Conservation (phyloP, 225 moss, liverwort and hornwort species). For the Physcomitrium patens region DNA sequence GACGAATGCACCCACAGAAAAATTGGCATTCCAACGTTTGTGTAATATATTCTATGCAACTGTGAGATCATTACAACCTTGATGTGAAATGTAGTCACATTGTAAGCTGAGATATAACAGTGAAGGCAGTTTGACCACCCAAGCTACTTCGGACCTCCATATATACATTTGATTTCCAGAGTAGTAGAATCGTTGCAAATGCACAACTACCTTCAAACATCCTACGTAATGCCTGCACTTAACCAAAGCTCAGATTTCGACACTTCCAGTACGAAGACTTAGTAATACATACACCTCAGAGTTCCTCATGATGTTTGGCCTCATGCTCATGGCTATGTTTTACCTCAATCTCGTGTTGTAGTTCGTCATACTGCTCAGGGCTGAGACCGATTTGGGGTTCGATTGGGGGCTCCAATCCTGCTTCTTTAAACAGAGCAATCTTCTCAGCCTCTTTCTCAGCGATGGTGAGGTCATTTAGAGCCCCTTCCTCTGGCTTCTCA, state of each 20-base stretch:
- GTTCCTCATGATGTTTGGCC: slow-evolving; percentile 27
- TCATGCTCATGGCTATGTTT: slow-evolving; percentile 1
- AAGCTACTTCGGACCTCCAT: background rate
- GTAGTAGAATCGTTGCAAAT: slow-evolving; percentile 10
- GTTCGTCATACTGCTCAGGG: slow-evolving; percentile 39
- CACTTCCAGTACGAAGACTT: background rate
- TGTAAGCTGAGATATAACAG: slow-evolving; percentile 1
- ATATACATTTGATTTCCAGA: slow-evolving; percentile 31
- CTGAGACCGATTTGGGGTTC: slow-evolving; percentile 43
- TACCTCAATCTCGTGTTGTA: slow-evolving; percentile 27
- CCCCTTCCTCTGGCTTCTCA: slow-evolving; percentile 42
- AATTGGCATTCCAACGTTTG: no score
- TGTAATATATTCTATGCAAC: no score
- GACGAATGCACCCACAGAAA: no score
- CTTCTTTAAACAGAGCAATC: slow-evolving; percentile 42
- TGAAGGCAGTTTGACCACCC: background rate
- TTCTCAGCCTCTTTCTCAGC: slow-evolving; percentile 47
- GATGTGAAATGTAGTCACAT: background rate
- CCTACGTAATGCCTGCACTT: slow-evolving; percentile 6
- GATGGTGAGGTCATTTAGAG: slow-evolving; percentile 35
- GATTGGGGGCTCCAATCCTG: slow-evolving; percentile 36
- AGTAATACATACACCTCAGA: slow-evolving; percentile 11
- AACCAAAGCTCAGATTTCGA: background rate
- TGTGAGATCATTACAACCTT: no score
- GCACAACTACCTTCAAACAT: slow-evolving; percentile 24